Evolutionary conservation across 805 yeast genomes (phyloP).

Genomic region (Lipomyces mesembrius): DNA sequence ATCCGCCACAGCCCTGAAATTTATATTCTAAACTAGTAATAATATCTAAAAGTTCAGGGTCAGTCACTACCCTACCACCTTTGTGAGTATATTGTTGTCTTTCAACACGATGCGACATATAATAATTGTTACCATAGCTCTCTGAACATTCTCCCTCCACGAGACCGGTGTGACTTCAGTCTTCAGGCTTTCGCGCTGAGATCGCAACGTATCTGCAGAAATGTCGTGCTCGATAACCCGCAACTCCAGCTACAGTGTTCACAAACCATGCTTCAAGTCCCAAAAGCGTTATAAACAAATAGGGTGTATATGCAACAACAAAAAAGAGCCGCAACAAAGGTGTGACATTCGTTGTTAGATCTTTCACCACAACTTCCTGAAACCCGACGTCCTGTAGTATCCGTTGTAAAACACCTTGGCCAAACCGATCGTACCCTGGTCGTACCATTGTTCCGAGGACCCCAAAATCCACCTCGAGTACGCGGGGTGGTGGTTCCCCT

Average conservation of each 20-base stretch:
- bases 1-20: too few relatives aligned
- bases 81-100: too few relatives aligned
- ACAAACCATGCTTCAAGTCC: conserved; percentile 4
- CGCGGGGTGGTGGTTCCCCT: conserved; percentile 36
- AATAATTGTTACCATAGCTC: too few relatives aligned
- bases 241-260: conserved; percentile 3
- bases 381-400: background rate
- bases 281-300: background rate
- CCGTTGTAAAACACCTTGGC: background rate
- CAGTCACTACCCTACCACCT: too few relatives aligned
- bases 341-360: background rate
- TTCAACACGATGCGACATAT: too few relatives aligned
- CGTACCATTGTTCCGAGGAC: conserved; percentile 32
- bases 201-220: background rate
- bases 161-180: too few relatives aligned
- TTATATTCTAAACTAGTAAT: too few relatives aligned
- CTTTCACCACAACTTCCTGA: background rate
- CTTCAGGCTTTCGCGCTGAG: conserved; percentile 1
- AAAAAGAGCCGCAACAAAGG: conserved; percentile 3
- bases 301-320: background rate
- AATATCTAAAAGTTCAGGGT: too few relatives aligned
- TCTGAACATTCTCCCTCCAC: too few relatives aligned
- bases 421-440: conserved; percentile 20
- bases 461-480: conserved; percentile 35
- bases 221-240: background rate